Evolutionary conservation across 495 filamentous ascomycete genomes (phyloP).

Genomic region (Penicillium pulvis): DNA sequence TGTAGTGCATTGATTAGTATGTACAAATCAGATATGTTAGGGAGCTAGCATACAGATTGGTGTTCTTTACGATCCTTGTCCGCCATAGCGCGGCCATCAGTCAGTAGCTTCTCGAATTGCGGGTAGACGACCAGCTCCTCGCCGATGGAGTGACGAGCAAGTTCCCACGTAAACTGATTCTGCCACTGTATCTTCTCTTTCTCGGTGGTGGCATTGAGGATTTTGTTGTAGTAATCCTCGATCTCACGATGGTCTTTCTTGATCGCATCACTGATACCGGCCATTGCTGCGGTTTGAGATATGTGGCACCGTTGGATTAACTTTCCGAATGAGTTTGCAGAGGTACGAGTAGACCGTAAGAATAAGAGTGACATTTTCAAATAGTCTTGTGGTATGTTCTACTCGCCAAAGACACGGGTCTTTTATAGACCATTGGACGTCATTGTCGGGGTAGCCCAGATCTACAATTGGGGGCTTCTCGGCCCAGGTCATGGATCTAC

Average conservation of each 20-base stretch:
- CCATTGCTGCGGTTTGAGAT: too few species aligned
- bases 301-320: too few species aligned
- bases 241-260: conserved; percentile 66
- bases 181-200: conserved; percentile 55
- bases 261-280: conserved; percentile 51
- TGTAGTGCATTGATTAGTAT: conserved; percentile 23
- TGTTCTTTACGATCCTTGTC: conserved; percentile 64
- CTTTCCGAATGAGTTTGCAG: too few species aligned
- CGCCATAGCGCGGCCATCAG: conserved; percentile 51
- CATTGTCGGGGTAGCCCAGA: too few species aligned
- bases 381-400: too few species aligned
- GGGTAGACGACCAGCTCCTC: conserved; percentile 75
- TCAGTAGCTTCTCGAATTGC: conserved; percentile 59
- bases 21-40: neutral
- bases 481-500: too few species aligned
- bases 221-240: conserved; percentile 58
- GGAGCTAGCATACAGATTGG: conserved; percentile 39
- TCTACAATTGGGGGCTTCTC: too few species aligned
- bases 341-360: too few species aligned
- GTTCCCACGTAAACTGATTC: conserved; percentile 72
- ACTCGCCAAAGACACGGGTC: too few species aligned
- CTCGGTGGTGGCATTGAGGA: conserved; percentile 48
- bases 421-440: too few species aligned
- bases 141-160: conserved; percentile 65
- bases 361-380: too few species aligned